phyloP scores from a whole-genome alignment of 129 eudicot species.

The Smallanthus sonchifolius region DNA sequence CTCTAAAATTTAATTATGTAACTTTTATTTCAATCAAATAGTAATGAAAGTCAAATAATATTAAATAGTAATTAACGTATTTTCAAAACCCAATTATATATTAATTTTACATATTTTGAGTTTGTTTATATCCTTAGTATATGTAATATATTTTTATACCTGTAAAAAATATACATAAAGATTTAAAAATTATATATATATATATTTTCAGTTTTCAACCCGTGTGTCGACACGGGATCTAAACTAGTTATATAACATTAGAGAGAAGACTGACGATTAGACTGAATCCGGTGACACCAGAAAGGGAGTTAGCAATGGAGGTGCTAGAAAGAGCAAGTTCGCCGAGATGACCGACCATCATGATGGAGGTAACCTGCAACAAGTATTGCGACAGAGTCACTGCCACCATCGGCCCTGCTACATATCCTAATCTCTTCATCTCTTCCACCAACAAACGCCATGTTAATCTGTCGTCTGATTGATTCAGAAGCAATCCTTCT shows the following conservation, averaged over 20 bases:
- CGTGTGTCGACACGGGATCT: too few relatives aligned
- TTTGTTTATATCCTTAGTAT: too few relatives aligned
- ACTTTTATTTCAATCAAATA: too few relatives aligned
- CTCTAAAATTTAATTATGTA: too few relatives aligned
- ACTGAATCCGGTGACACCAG: conserved; percentile 75
- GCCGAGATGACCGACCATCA: conserved; percentile 90
- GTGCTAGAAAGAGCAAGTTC: conserved; percentile 76
- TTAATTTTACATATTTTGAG: too few relatives aligned
- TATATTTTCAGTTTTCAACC: too few relatives aligned
- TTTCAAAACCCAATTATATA: too few relatives aligned
- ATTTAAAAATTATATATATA: too few relatives aligned
- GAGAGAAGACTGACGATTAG: conserved; percentile 42
- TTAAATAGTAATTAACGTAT: too few relatives aligned
- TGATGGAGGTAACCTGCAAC: conserved; percentile 49
- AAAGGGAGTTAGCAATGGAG: conserved; percentile 67
- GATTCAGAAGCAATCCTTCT: conserved; percentile 33
- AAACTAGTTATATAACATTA: not conserved
- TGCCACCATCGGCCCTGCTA: conserved; percentile 81
- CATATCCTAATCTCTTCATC: conserved; percentile 42
- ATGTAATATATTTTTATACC: too few relatives aligned
- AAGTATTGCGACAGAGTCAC: conserved; percentile 52
- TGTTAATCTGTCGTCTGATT: conserved; percentile 12
- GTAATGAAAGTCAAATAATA: too few relatives aligned
- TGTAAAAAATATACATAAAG: too few relatives aligned
- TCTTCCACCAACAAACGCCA: conserved; percentile 43